Evolutionary conservation across 2,329 filamentous ascomycete species (phyloP).

Genomic region (Tolypocladium sp.): DNA sequence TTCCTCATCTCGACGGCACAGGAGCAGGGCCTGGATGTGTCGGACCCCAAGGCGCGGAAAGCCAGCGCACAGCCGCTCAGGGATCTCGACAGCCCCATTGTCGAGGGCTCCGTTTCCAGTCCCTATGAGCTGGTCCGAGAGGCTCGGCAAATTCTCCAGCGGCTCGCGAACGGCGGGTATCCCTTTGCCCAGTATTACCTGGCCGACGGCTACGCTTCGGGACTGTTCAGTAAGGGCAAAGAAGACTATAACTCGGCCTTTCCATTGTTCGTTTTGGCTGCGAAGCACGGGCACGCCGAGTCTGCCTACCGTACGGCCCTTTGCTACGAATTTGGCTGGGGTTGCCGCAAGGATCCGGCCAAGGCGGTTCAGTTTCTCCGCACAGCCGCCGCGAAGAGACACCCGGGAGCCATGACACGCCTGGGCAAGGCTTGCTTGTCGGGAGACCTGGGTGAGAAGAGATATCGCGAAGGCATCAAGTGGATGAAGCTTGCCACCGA

Average conservation of each 20-base stretch:
- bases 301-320: conserved; percentile 87
- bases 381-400: conserved; percentile 82
- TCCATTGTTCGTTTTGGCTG: conserved; percentile 82
- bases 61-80: conserved; percentile 35
- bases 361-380: conserved; percentile 94
- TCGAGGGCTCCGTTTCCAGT: conserved; percentile 37
- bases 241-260: conserved; percentile 89
- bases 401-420: conserved; percentile 89
- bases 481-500: conserved; percentile 94
- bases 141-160: conserved; percentile 81
- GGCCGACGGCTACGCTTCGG: conserved; percentile 87
- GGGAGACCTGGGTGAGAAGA: conserved; percentile 79
- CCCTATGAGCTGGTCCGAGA: conserved; percentile 70
- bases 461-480: conserved; percentile 85
- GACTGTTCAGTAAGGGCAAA: conserved; percentile 90
- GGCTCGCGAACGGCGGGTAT: conserved; percentile 77
- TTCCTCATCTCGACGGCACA: conserved; percentile 87
- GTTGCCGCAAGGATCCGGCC: conserved; percentile 76
- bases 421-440: conserved; percentile 84
- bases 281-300: conserved; percentile 95
- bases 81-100: conserved; percentile 36
- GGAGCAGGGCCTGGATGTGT: conserved; percentile 55
- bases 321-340: conserved; percentile 98
- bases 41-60: conserved; percentile 36
- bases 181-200: conserved; percentile 98